Conservation (phyloP, 805 yeast genomes). For the Candida loeiensis region DNA sequence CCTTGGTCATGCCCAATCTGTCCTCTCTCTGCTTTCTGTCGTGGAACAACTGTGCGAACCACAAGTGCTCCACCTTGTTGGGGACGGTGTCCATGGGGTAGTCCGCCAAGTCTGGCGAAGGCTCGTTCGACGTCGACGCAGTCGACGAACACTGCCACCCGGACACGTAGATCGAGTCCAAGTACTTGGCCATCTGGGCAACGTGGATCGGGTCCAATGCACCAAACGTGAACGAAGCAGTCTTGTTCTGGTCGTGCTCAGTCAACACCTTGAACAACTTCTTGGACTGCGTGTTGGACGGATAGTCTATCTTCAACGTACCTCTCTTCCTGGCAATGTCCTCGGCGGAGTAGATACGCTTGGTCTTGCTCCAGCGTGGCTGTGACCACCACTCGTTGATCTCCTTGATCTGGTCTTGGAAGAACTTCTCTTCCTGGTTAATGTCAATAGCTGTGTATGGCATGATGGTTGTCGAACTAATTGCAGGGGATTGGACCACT, state of each 20-base stretch:
- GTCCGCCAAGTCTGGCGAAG: slow-evolving; percentile 97
- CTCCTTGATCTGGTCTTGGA: slow-evolving; percentile 65
- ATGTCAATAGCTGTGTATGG: slow-evolving; percentile 58
- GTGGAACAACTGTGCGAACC: slow-evolving; percentile 95
- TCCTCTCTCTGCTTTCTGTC: slow-evolving; percentile 94
- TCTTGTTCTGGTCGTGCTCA: slow-evolving; percentile 68
- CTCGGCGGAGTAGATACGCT: slow-evolving; percentile 82
- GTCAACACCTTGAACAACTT: slow-evolving; percentile 68
- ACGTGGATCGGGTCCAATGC: slow-evolving; percentile 95
- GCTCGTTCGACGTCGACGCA: slow-evolving; percentile 96
- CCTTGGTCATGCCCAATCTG: slow-evolving; percentile 58
- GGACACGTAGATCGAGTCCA: slow-evolving; percentile 88
- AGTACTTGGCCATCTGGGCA: slow-evolving; percentile 93
- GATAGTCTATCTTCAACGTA: slow-evolving; percentile 65
- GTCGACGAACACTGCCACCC: slow-evolving; percentile 99
- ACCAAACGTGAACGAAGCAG: slow-evolving; percentile 88
- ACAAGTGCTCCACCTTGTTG: slow-evolving; percentile 93
- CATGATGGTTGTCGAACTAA: slow-evolving; percentile 20
- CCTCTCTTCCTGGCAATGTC: slow-evolving; percentile 91
- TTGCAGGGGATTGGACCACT: slow-evolving; percentile 3
- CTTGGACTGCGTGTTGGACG: slow-evolving; percentile 76
- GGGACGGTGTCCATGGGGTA: slow-evolving; percentile 99
- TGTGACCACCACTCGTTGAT: slow-evolving; percentile 89
- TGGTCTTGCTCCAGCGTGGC: slow-evolving; percentile 88
- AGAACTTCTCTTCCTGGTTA: slow-evolving; percentile 59